A percentile compares a stretch with the other conserved stretches of the same genome.
These are phyloP conservation scores for Boletus rubropictus DNA, from an alignment of 768 basidiomycete genomes.

Conservation along the genomic window DNA sequence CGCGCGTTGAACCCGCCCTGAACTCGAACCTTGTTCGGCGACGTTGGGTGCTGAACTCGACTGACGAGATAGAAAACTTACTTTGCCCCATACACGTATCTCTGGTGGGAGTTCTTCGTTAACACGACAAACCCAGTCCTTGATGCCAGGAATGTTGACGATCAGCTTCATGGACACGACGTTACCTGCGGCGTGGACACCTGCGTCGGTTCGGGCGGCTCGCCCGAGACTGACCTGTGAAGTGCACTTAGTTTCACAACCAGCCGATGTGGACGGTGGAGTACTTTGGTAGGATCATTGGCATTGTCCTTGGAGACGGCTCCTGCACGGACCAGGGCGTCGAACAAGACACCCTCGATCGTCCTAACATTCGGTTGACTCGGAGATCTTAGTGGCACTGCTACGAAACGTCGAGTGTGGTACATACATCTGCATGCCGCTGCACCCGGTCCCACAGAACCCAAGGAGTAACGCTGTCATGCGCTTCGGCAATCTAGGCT, in stretches of 20 bases:
- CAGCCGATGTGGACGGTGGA: not conserved
- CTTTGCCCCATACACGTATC: constrained; percentile 89
- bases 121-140: constrained; percentile 63
- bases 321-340: constrained; percentile 81
- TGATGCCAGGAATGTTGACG: constrained; percentile 60
- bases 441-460: constrained; percentile 88
- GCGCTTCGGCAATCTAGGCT: constrained; percentile 69
- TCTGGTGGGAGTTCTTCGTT: constrained; percentile 88
- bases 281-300: constrained; percentile 80
- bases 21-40: constrained; percentile 47
- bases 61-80: constrained; percentile 34
- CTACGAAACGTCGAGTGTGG: not conserved
- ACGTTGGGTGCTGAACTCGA: not conserved
- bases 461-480: constrained; percentile 82
- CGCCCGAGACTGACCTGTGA: constrained; percentile 76
- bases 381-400: not conserved
- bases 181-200: constrained; percentile 96
- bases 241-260: not conserved
- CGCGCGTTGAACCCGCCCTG: constrained; percentile 83
- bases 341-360: constrained; percentile 87
- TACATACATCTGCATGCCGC: constrained; percentile 94
- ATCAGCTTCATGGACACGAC: constrained; percentile 91
- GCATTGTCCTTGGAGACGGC: constrained; percentile 95
- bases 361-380: constrained; percentile 73
- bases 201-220: constrained; percentile 93